Evolutionary conservation across 768 basidiomycete genomes (phyloP).

Genomic region (Tephrocybe sp.): DNA sequence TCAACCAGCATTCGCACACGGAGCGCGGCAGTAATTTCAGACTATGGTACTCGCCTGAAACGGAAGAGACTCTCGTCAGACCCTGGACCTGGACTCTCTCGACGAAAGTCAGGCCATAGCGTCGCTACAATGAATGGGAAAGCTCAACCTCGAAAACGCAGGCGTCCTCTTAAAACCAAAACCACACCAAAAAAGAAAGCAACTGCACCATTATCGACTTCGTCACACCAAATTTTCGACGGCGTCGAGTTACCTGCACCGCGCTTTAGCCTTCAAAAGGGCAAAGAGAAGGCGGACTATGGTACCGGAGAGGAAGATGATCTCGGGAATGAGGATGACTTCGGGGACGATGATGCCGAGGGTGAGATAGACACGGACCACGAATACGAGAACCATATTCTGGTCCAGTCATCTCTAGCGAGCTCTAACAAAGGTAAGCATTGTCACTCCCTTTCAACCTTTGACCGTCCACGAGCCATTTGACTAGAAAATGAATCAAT

Average conservation of each 20-base stretch:
- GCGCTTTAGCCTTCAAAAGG: neutral
- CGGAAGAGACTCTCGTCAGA: constrained; percentile 16
- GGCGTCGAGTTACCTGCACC: constrained; percentile 13
- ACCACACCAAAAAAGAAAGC: neutral
- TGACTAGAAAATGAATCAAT: constrained; percentile 13
- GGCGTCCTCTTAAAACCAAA: constrained; percentile 5
- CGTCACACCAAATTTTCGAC: constrained; percentile 16
- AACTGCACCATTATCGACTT: neutral
- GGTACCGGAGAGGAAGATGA: no score
- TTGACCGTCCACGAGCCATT: no score
- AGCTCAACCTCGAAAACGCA: constrained; percentile 8
- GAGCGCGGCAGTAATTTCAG: constrained; percentile 14
- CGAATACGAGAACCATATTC: constrained; percentile 1
- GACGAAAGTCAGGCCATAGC: constrained; percentile 1
- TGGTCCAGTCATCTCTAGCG: constrained; percentile 18
- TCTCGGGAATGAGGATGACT: neutral
- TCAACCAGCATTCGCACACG: constrained; percentile 6
- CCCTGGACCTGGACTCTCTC: constrained; percentile 9
- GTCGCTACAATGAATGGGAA: neutral
- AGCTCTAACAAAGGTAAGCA: constrained; percentile 19
- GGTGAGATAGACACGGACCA: constrained; percentile 10
- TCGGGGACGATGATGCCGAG: constrained; percentile 11
- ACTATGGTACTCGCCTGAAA: constrained; percentile 19
- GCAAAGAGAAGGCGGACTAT: constrained; percentile 12
- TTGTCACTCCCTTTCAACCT: neutral